These are phyloP conservation scores for Deinandra increscens DNA, from an alignment of 129 eudicot species.

Conservation along the genomic window DNA sequence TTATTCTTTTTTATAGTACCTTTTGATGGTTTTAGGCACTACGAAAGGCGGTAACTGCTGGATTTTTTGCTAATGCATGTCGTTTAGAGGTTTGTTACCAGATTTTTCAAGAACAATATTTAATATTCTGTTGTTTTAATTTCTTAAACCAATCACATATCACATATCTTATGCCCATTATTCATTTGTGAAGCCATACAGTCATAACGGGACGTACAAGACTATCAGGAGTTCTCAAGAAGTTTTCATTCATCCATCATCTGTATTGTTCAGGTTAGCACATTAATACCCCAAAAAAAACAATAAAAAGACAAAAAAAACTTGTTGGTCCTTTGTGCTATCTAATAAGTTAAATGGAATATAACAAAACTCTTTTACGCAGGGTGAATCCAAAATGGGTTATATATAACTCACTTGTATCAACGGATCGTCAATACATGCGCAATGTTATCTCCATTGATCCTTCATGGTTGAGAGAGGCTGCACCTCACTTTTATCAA, in stretches of 20 bases:
- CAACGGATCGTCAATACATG: conserved; percentile 95
- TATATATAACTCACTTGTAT: conserved; percentile 74
- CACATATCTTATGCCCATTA: conserved; percentile 8
- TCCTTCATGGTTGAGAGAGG: conserved; percentile 88
- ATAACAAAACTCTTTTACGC: conserved; percentile 29
- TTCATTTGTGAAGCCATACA: conserved; percentile 54
- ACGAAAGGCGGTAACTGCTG: conserved; percentile 89
- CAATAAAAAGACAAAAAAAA: not conserved
- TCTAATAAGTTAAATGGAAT: not conserved
- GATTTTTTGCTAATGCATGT: conserved; percentile 90
- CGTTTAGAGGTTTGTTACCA: conserved; percentile 65
- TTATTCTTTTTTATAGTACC: not conserved
- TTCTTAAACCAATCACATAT: not conserved
- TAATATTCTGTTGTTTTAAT: not conserved
- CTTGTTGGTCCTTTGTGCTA: conserved; percentile 2
- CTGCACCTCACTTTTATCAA: conserved; percentile 87
- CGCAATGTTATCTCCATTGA: conserved; percentile 86
- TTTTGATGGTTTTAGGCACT: conserved; percentile 51
- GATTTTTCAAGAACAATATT: not conserved
- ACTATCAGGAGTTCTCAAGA: conserved; percentile 81
- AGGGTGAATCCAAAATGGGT: conserved; percentile 99
- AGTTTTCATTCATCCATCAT: conserved; percentile 96
- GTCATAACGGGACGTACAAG: conserved; percentile 84
- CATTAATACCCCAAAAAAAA: too few species aligned
- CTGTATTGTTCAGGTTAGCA: conserved; percentile 84